These are phyloP conservation scores for Quercus gilva DNA, from an alignment of 306 rosid species.

Conservation along the genomic window DNA sequence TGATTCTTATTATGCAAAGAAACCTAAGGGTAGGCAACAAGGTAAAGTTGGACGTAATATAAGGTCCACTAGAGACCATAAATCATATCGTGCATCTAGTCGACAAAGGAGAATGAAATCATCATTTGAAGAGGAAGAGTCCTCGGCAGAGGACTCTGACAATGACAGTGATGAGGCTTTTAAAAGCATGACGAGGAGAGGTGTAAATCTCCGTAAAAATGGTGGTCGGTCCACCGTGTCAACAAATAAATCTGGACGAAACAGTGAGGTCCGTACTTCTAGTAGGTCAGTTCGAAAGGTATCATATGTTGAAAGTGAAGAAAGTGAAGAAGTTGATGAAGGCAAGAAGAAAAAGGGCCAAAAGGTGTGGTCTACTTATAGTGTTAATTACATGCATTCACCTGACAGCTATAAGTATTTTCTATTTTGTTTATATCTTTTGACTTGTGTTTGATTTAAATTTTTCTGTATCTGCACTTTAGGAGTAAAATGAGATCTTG, in stretches of 20 bases:
- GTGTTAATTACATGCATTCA: background rate
- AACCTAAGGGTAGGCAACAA: constrained; percentile 53
- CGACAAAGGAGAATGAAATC: constrained; percentile 72
- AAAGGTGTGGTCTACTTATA: constrained; percentile 55
- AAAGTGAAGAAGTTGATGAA: constrained; percentile 88
- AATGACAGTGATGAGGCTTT: constrained; percentile 72
- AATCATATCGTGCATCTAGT: constrained; percentile 45
- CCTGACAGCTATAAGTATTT: constrained; percentile 1
- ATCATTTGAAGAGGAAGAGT: constrained; percentile 78
- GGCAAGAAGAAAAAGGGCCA: constrained; percentile 86
- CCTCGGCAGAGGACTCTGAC: constrained; percentile 72
- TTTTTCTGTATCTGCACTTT: background rate
- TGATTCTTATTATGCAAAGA: constrained; percentile 63
- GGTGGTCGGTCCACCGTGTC: constrained; percentile 48
- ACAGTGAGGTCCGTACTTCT: constrained; percentile 84
- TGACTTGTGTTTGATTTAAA: constrained; percentile 13
- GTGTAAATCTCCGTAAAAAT: constrained; percentile 56
- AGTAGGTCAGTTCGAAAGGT: constrained; percentile 86
- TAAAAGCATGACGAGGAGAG: constrained; percentile 53
- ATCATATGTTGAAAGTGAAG: constrained; percentile 99
- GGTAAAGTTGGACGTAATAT: constrained; percentile 52
- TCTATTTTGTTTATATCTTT: constrained; percentile 3
- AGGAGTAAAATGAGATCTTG: background rate
- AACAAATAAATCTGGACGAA: constrained; percentile 43
- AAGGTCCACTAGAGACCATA: constrained; percentile 60